Conservation (phyloP, 2,329 filamentous ascomycete genomes). For the Mycosphaerella arachidis region DNA sequence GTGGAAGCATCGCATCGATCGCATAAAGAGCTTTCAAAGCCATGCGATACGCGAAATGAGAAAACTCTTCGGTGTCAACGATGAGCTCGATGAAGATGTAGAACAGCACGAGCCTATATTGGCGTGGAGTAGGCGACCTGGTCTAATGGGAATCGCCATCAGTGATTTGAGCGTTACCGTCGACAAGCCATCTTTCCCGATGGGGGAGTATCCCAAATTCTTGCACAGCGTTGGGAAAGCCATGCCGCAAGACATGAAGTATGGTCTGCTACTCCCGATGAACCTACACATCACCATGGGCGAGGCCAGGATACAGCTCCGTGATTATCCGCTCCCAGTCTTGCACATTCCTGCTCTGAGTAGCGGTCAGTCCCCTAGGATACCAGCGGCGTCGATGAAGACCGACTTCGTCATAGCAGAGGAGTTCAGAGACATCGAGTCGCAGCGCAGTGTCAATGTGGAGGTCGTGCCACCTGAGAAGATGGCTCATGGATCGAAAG, state of each 20-base stretch:
- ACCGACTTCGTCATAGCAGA: constrained; percentile 95
- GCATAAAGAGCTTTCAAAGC: constrained; percentile 63
- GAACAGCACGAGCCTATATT: constrained; percentile 82
- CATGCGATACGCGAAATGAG: constrained; percentile 74
- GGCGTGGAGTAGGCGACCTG: constrained; percentile 77
- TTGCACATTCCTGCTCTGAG: constrained; percentile 84
- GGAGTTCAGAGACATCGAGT: constrained; percentile 78
- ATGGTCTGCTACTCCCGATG: constrained; percentile 85
- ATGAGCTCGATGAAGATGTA: constrained; percentile 74
- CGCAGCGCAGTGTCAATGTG: constrained; percentile 73
- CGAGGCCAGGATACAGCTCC: constrained; percentile 77
- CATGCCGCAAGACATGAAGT: constrained; percentile 87
- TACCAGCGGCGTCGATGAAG: constrained; percentile 76
- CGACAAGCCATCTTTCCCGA: constrained; percentile 88
- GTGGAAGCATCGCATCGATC: constrained; percentile 88
- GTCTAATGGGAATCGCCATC: constrained; percentile 73
- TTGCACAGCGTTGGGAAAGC: constrained; percentile 91
- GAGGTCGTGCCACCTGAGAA: constrained; percentile 73
- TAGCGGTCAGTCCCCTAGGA: constrained; percentile 69
- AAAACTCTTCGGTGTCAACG: constrained; percentile 73
- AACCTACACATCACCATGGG: constrained; percentile 84
- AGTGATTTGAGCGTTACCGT: constrained; percentile 79
- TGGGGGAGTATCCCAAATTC: constrained; percentile 76
- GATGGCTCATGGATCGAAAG: constrained; percentile 52
- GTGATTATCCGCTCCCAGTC: constrained; percentile 90